Percentiles rank a stretch among this genome's conserved stretches.
Evolutionary conservation across 257 asterid genomes (phyloP).

Genomic region (Buddleja alternifolia): DNA sequence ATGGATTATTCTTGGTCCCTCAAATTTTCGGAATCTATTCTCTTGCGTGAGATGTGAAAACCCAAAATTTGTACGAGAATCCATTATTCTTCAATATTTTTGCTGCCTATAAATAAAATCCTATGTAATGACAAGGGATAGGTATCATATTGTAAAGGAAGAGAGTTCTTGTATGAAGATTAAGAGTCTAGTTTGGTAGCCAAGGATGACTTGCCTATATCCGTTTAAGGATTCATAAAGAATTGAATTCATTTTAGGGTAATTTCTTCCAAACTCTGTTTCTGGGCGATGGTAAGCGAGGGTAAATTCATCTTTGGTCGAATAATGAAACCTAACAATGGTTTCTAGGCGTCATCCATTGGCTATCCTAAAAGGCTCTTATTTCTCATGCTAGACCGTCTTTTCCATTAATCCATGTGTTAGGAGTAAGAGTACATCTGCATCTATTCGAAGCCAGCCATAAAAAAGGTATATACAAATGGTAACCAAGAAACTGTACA

Average conservation of each 20-base stretch:
- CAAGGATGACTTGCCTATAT: slow-evolving; percentile 66
- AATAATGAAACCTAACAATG: background rate
- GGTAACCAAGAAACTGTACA: no score
- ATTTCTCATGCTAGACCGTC: slow-evolving; percentile 44
- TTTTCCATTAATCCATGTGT: slow-evolving; percentile 13
- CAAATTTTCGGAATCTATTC: slow-evolving; percentile 12
- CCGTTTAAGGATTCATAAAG: background rate
- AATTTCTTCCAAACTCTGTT: no score
- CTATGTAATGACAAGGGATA: background rate
- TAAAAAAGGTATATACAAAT: no score
- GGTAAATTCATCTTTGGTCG: no score
- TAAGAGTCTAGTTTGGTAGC: slow-evolving; percentile 50
- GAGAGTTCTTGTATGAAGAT: slow-evolving; percentile 46
- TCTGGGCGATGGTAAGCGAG: no score
- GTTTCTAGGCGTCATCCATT: slow-evolving; percentile 48
- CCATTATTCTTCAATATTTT: background rate
- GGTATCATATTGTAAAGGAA: slow-evolving; percentile 7
- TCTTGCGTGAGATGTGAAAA: background rate
- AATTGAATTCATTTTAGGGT: background rate
- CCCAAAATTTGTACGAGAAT: background rate
- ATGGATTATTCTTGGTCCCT: background rate
- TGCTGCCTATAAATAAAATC: background rate
- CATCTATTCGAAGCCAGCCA: no score
- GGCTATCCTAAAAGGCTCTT: slow-evolving; percentile 50
- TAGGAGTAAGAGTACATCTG: no score